These are phyloP conservation scores for Talaromyces thailandensis DNA, from an alignment of 495 filamentous ascomycete genomes.

Conservation along the genomic window DNA sequence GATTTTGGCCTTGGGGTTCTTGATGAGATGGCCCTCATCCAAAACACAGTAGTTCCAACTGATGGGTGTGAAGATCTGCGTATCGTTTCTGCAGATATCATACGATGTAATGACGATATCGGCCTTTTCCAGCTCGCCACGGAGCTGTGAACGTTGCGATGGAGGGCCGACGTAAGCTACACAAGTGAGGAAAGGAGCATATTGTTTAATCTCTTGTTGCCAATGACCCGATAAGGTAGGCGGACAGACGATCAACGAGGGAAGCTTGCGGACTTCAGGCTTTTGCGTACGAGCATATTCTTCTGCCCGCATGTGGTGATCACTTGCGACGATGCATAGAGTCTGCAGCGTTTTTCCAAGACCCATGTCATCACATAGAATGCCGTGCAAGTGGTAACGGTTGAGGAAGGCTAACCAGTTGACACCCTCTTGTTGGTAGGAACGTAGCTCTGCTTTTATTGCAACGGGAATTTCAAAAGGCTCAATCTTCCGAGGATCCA, in stretches of 20 bases:
- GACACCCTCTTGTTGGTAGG: slow-evolving; percentile 97
- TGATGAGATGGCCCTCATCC: slow-evolving; percentile 96
- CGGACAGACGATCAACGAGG: slow-evolving; percentile 91
- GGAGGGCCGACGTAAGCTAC: slow-evolving; percentile 88
- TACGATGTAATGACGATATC: slow-evolving; percentile 97
- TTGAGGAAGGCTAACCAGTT: slow-evolving; percentile 99
- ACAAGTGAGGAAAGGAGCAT: slow-evolving; percentile 84
- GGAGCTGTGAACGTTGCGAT: slow-evolving; percentile 60
- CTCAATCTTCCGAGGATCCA: slow-evolving; percentile 93
- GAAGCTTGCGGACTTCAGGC: slow-evolving; percentile 67
- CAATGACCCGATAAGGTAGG: slow-evolving; percentile 97
- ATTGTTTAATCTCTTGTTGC: slow-evolving; percentile 93
- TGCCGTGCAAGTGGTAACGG: slow-evolving; percentile 92
- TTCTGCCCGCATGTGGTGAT: slow-evolving; percentile 87
- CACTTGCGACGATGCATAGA: slow-evolving; percentile 93
- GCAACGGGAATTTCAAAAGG: slow-evolving; percentile 87
- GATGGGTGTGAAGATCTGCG: slow-evolving; percentile 69
- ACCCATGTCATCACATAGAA: slow-evolving; percentile 99
- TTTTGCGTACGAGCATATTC: slow-evolving; percentile 74
- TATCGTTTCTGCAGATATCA: slow-evolving; percentile 92
- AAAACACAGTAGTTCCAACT: slow-evolving; percentile 97
- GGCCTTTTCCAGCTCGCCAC: slow-evolving; percentile 56
- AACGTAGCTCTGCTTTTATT: slow-evolving; percentile 91
- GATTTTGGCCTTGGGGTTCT: slow-evolving; percentile 93
- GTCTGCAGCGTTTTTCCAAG: slow-evolving; percentile 97